Conservation (phyloP, 768 basidiomycete species). For the Naganishia vishniacii region DNA sequence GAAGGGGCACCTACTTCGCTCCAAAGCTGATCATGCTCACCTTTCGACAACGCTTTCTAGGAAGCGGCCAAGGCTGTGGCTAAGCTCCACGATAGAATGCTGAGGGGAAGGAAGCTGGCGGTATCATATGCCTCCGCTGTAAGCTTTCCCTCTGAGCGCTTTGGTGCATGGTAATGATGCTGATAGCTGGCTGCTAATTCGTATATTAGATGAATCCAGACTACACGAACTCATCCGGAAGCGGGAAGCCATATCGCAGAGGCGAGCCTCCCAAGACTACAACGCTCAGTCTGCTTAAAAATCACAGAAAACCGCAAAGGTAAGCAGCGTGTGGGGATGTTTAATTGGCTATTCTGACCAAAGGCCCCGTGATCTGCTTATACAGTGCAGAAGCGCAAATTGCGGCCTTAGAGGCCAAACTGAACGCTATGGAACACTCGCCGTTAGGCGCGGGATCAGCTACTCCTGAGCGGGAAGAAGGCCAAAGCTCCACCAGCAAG, state of each 20-base stretch:
- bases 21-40: background rate
- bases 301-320: conserved; percentile 55
- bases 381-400: conserved; percentile 79
- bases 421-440: conserved; percentile 60
- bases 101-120: conserved; percentile 79
- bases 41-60: conserved; percentile 50
- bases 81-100: conserved; percentile 66
- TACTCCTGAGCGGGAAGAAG: conserved; percentile 2
- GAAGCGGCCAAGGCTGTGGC: conserved; percentile 74
- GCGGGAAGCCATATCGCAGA: conserved; percentile 27
- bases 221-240: background rate
- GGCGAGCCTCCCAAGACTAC: conserved; percentile 57
- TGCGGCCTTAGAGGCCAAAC: conserved; percentile 90
- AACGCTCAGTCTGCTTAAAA: conserved; percentile 80
- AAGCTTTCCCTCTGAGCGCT: background rate
- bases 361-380: conserved; percentile 7
- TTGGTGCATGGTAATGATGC: background rate
- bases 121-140: conserved; percentile 91
- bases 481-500: background rate
- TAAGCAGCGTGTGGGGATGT: too few species aligned
- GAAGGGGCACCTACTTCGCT: too few species aligned
- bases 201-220: conserved; percentile 10
- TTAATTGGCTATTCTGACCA: conserved; percentile 20
- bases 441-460: conserved; percentile 5
- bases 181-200: background rate